Conservation (phyloP, 768 basidiomycete species). For the Tulasnella sp. region DNA sequence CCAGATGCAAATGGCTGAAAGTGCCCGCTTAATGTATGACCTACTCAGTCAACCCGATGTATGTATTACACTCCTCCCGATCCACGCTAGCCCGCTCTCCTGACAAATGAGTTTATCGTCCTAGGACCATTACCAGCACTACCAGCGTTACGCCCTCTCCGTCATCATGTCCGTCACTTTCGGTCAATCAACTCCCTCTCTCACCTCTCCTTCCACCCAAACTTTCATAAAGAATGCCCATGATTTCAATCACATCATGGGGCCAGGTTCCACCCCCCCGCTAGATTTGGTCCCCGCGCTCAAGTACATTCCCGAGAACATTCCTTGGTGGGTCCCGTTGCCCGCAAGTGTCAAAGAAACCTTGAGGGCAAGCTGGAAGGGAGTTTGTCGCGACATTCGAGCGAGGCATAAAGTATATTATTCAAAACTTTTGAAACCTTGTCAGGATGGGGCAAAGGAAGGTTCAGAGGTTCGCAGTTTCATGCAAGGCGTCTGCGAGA, state of each 20-base stretch:
- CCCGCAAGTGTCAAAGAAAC: not conserved
- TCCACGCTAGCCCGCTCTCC: not conserved
- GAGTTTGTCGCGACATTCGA: not conserved
- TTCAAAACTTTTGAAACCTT: conserved; percentile 15
- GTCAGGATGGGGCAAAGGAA: conserved; percentile 8
- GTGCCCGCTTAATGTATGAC: conserved; percentile 36
- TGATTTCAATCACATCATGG: conserved; percentile 11
- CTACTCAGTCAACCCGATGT: conserved; percentile 34
- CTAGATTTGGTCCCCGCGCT: conserved; percentile 19
- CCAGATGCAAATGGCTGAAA: conserved; percentile 35
- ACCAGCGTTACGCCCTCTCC: conserved; percentile 16
- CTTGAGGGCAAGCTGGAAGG: conserved; percentile 18
- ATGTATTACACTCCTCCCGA: not conserved
- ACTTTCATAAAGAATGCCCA: conserved; percentile 1
- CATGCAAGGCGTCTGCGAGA: conserved; percentile 15
- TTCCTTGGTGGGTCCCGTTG: not conserved
- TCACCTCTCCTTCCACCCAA: conserved; percentile 4
- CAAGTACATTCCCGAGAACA: conserved; percentile 20
- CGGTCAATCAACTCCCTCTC: conserved; percentile 3
- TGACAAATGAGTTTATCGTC: not conserved
- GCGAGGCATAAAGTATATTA: conserved; percentile 15
- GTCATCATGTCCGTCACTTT: conserved; percentile 20
- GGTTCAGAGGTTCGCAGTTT: conserved; percentile 5
- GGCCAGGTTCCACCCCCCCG: conserved; percentile 9
- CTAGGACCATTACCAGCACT: conserved; percentile 15